Evolutionary conservation across 23 red algal genomes (phyloP).

Genomic region (Gracilariopsis chorda): DNA sequence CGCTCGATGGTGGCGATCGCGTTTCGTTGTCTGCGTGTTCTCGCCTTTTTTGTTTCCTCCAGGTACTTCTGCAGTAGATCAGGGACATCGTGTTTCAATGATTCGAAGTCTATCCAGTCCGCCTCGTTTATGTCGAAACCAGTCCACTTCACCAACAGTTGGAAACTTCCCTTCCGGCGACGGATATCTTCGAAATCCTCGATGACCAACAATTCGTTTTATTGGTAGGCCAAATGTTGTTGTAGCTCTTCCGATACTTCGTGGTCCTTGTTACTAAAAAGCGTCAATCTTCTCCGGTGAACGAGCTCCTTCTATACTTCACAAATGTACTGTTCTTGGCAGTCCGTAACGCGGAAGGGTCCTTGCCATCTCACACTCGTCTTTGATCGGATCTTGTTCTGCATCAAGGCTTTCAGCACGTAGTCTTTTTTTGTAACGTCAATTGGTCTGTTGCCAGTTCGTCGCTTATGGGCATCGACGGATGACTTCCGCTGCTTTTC

Average conservation of each 20-base stretch:
- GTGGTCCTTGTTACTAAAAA: not conserved
- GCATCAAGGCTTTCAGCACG: not conserved
- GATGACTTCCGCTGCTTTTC: too few species aligned
- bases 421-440: not conserved
- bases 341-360: not conserved
- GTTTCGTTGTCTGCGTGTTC: too few species aligned
- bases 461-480: not conserved
- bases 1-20: too few species aligned
- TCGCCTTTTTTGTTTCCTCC: too few species aligned
- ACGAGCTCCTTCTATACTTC: not conserved
- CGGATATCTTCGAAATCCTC: not conserved
- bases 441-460: not conserved
- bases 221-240: not conserved
- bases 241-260: not conserved
- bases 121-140: not conserved
- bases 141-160: not conserved
- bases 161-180: not conserved
- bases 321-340: not conserved
- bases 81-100: not conserved
- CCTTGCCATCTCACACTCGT: not conserved
- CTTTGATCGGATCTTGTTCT: not conserved
- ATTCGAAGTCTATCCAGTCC: not conserved
- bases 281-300: not conserved
- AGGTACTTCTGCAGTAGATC: not conserved
- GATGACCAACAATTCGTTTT: not conserved